Conservation (phyloP, 2,329 filamentous ascomycete species). For the Neonectria ditissima region DNA sequence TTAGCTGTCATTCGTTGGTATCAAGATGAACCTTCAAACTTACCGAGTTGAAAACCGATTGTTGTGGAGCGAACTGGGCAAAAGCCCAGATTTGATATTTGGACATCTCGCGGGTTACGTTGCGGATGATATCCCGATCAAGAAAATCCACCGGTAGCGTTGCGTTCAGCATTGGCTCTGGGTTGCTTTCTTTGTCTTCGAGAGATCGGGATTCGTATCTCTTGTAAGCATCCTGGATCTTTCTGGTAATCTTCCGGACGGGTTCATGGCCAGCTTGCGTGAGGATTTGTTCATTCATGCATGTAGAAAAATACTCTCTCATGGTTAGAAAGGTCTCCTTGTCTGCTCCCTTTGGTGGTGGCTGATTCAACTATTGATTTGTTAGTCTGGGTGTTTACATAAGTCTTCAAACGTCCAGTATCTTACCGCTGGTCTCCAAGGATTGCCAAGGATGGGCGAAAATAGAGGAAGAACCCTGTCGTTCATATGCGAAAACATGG, state of each 20-base stretch:
- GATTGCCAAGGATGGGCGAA: neutral
- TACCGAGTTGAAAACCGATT: constrained; percentile 31
- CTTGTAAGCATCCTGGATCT: constrained; percentile 19
- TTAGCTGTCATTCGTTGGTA: neutral
- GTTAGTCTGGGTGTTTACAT: neutral
- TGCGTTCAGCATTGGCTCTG: constrained; percentile 4
- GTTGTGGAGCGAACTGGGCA: constrained; percentile 24
- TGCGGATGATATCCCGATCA: constrained; percentile 19
- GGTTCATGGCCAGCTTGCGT: neutral
- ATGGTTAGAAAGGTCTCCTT: constrained; percentile 4
- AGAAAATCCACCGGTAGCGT: neutral
- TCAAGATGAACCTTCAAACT: neutral
- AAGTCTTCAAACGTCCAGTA: neutral
- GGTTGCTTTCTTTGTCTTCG: neutral
- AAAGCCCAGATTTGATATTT: constrained; percentile 26
- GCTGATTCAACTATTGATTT: neutral
- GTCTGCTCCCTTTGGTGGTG: neutral
- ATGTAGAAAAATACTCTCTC: constrained; percentile 23
- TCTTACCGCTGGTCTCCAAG: neutral
- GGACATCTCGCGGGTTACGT: constrained; percentile 13
- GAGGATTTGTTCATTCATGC: neutral
- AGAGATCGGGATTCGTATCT: constrained; percentile 4
- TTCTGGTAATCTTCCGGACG: constrained; percentile 17
- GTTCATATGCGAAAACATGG: neutral
- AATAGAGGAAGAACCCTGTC: neutral